phyloP scores from a whole-genome alignment of 2,329 filamentous ascomycete genomes.

The Volutella citrinella region DNA sequence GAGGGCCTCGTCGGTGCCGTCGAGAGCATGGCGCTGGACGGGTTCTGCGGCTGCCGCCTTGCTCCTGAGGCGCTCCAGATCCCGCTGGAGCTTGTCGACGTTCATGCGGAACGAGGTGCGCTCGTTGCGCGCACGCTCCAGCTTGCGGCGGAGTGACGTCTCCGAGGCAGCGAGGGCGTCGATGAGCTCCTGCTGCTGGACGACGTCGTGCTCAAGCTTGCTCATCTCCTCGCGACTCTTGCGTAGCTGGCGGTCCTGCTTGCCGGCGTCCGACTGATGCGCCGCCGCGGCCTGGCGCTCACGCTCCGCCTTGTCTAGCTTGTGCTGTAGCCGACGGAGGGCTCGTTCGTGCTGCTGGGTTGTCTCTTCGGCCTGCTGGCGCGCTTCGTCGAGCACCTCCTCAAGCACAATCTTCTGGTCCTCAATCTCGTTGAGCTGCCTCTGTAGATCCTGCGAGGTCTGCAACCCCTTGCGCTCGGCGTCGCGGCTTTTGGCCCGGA shows the following conservation, averaged over 20 bases:
- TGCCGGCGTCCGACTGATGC: conserved; percentile 39
- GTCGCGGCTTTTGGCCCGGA: conserved; percentile 48
- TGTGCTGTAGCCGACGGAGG: conserved; percentile 43
- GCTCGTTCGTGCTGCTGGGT: conserved; percentile 41
- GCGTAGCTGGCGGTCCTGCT: conserved; percentile 59
- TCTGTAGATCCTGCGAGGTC: conserved; percentile 46
- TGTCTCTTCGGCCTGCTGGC: conserved; percentile 49
- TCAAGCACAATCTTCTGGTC: conserved; percentile 58
- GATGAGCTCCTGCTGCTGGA: conserved; percentile 65
- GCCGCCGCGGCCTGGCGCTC: conserved; percentile 38
- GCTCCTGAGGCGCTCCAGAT: conserved; percentile 45
- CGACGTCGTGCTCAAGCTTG: conserved; percentile 69
- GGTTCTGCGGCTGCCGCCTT: conserved; percentile 30
- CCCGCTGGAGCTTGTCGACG: conserved; percentile 52
- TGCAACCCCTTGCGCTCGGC: conserved; percentile 45
- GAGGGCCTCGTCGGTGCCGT: conserved; percentile 49
- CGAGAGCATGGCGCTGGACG: conserved; percentile 26
- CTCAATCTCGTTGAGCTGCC: conserved; percentile 54
- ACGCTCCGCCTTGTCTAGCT: conserved; percentile 50
- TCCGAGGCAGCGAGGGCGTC: conserved; percentile 55
- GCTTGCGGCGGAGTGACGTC: conserved; percentile 59
- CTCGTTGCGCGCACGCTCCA: conserved; percentile 68
- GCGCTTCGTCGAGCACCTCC: conserved; percentile 54
- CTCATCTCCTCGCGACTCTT: conserved; percentile 63
- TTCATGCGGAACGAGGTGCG: conserved; percentile 53